These are phyloP conservation scores for Boletus semigastroideus DNA, from an alignment of 1,284 basidiomycete genomes.

Conservation along the genomic window DNA sequence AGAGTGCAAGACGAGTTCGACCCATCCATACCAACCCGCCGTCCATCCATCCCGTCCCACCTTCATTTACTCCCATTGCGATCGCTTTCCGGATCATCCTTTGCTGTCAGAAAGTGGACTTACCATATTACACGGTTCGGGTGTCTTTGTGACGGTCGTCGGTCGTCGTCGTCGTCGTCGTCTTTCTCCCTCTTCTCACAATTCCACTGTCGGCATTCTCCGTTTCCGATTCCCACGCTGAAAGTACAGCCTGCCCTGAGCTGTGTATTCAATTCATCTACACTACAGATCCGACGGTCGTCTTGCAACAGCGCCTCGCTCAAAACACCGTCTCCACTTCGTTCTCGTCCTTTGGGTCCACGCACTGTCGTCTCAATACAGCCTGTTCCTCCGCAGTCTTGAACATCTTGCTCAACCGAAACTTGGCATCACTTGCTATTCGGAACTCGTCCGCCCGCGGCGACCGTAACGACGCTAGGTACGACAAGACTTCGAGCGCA, in stretches of 20 bases:
- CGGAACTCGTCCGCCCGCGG: constrained; percentile 59
- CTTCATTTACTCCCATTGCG: background rate
- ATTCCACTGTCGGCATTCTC: constrained; percentile 21
- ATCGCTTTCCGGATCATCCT: background rate
- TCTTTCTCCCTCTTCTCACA: background rate
- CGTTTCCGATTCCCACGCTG: constrained; percentile 23
- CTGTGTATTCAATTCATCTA: background rate
- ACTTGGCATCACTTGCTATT: constrained; percentile 48
- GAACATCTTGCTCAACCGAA: constrained; percentile 65
- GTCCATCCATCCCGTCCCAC: constrained; percentile 12
- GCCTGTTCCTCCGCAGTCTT: constrained; percentile 50
- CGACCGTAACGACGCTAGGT: constrained; percentile 52
- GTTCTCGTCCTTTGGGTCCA: constrained; percentile 25
- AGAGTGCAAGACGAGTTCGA: too few relatives aligned
- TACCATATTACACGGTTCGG: constrained; percentile 28
- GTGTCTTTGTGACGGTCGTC: constrained; percentile 22
- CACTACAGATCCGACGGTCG: background rate
- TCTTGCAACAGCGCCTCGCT: background rate
- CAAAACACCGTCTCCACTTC: constrained; percentile 28
- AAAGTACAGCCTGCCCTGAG: constrained; percentile 26
- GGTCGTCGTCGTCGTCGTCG: constrained; percentile 20
- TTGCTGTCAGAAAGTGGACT: constrained; percentile 16
- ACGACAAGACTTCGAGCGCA: constrained; percentile 45
- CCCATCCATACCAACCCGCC: background rate
- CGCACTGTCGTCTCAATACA: constrained; percentile 20